These are phyloP conservation scores for Pulicaria dysenterica DNA, from an alignment of 129 eudicot species.

Conservation along the genomic window DNA sequence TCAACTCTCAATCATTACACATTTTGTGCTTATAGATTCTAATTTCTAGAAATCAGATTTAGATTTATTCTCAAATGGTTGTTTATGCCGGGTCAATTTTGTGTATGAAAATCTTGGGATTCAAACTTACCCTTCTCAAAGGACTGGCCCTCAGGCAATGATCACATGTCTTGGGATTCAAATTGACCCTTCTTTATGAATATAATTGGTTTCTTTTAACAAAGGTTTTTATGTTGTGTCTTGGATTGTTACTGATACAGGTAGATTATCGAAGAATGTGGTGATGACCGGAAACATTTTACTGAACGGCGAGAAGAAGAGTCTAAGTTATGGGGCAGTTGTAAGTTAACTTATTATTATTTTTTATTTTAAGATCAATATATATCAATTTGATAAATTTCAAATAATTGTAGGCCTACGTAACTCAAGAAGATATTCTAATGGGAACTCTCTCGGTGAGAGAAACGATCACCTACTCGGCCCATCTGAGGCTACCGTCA, in stretches of 20 bases:
- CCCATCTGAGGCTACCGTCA: constrained; percentile 72
- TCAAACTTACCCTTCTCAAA: too few relatives aligned
- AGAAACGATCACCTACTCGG: constrained; percentile 76
- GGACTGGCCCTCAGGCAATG: too few relatives aligned
- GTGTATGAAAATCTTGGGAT: too few relatives aligned
- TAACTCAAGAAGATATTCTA: constrained; percentile 80
- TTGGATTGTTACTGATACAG: constrained; percentile 36
- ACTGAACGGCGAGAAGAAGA: constrained; percentile 70
- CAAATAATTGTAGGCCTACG: constrained; percentile 62
- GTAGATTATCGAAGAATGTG: constrained; percentile 61
- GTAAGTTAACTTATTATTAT: constrained; percentile 38
- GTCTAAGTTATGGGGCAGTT: constrained; percentile 54
- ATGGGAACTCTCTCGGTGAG: constrained; percentile 82
- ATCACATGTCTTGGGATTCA: too few relatives aligned
- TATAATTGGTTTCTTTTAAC: background rate
- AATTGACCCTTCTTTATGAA: too few relatives aligned
- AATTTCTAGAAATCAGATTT: background rate
- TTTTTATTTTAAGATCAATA: background rate
- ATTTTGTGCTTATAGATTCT: background rate
- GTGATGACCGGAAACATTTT: constrained; percentile 78
- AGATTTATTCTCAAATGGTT: too few relatives aligned
- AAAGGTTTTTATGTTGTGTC: background rate
- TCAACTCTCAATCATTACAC: background rate
- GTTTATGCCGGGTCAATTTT: too few relatives aligned
- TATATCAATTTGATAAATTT: background rate